Percentiles rank a stretch among this genome's conserved stretches.
phyloP scores from a whole-genome alignment of 2,329 filamentous ascomycete species.

The Passalora sequoiae region DNA sequence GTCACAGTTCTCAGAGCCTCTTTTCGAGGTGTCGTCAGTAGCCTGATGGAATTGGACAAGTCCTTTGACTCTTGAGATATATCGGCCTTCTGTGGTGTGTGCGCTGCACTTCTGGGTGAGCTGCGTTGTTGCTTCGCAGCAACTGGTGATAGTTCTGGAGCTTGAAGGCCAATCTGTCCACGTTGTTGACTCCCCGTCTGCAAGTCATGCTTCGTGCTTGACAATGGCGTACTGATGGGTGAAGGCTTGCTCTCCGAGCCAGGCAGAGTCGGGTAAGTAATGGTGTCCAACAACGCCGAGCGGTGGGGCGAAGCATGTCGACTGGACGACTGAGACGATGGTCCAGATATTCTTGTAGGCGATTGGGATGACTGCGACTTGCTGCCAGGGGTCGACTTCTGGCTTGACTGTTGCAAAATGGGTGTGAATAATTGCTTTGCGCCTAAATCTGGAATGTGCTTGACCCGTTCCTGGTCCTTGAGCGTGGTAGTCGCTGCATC shows the following conservation, averaged over 20 bases:
- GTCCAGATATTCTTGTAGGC: background rate
- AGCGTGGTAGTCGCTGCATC: constrained; percentile 50
- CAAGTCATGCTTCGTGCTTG: constrained; percentile 18
- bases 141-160: constrained; percentile 24
- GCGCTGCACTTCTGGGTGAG: constrained; percentile 15
- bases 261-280: constrained; percentile 24
- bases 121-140: constrained; percentile 27
- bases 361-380: constrained; percentile 16
- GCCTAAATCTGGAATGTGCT: constrained; percentile 44
- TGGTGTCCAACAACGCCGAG: constrained; percentile 15
- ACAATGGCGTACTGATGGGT: constrained; percentile 14
- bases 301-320: constrained; percentile 2
- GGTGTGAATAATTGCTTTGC: constrained; percentile 34
- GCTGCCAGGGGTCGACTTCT: constrained; percentile 19
- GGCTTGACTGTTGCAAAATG: constrained; percentile 30
- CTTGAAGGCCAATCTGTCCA: constrained; percentile 19
- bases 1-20: constrained; percentile 39
- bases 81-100: constrained; percentile 19
- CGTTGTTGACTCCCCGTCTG: constrained; percentile 4
- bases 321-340: background rate
- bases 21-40: constrained; percentile 47
- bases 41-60: constrained; percentile 43
- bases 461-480: constrained; percentile 52
- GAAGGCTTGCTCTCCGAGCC: constrained; percentile 10
- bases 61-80: constrained; percentile 17